Conservation (phyloP, 1,284 basidiomycete genomes). For the Heliocybe sulcata region DNA sequence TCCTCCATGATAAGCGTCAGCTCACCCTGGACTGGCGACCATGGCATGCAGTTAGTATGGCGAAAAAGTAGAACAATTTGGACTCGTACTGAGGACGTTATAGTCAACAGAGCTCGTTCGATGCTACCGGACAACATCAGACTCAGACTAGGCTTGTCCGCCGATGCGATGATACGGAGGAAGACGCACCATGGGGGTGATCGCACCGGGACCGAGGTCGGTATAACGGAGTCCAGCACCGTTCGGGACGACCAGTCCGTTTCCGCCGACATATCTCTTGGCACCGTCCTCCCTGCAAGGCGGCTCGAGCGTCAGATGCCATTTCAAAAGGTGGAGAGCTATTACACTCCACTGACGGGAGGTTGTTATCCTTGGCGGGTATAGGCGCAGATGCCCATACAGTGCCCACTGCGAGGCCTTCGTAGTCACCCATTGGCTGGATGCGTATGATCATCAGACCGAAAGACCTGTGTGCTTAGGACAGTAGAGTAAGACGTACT, state of each 20-base stretch:
- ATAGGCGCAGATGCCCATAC: constrained; percentile 46
- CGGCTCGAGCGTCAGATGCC: neutral
- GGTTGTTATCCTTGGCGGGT: constrained; percentile 50
- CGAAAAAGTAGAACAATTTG: no score
- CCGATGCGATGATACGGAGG: neutral
- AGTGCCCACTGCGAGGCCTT: constrained; percentile 9
- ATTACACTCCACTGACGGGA: constrained; percentile 15
- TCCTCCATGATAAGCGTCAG: constrained; percentile 49
- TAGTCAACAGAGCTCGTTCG: constrained; percentile 50
- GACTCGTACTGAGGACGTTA: constrained; percentile 46
- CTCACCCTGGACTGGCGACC: constrained; percentile 42
- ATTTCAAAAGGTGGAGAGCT: neutral
- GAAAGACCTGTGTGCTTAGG: no score
- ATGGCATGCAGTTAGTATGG: neutral
- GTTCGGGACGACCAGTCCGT: constrained; percentile 35
- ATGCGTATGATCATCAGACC: no score
- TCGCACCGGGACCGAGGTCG: constrained; percentile 47
- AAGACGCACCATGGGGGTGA: constrained; percentile 39
- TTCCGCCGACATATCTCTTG: constrained; percentile 29
- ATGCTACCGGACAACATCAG: constrained; percentile 21
- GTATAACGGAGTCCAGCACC: constrained; percentile 47
- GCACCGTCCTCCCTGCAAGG: constrained; percentile 42
- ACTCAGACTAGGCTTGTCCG: neutral
- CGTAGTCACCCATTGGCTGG: neutral
- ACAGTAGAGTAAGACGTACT: neutral